A percentile compares a stretch with the other conserved stretches of the same genome.
Conservation (phyloP, 1,284 basidiomycete genomes). For the Leccinum fallax region DNA sequence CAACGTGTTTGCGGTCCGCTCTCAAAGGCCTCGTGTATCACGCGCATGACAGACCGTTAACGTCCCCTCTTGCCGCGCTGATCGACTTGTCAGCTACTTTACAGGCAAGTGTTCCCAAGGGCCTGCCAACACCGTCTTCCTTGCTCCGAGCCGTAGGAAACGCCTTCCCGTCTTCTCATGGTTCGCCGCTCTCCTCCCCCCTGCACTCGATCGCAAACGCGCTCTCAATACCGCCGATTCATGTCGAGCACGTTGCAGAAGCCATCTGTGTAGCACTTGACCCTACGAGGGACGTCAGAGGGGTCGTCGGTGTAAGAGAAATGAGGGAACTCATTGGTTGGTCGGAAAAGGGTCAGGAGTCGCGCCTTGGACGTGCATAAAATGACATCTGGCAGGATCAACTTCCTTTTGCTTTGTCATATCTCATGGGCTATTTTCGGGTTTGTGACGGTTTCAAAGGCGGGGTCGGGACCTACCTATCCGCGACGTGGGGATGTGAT, state of each 20-base stretch:
- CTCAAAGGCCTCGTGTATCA: constrained; percentile 89
- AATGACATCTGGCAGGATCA: constrained; percentile 8
- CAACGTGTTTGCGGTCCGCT: constrained; percentile 14
- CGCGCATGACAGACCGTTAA: constrained; percentile 87
- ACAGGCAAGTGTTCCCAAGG: constrained; percentile 56
- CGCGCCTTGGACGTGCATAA: constrained; percentile 19
- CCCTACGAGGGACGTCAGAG: constrained; percentile 51
- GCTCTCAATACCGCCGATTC: constrained; percentile 84
- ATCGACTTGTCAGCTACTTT: constrained; percentile 78
- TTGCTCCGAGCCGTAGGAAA: constrained; percentile 55
- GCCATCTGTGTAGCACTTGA: constrained; percentile 70
- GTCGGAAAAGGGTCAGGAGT: constrained; percentile 39
- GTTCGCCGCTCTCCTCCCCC: constrained; percentile 43
- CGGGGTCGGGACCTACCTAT: constrained; percentile 18
- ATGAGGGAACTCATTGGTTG: constrained; percentile 81
- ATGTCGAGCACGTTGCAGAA: constrained; percentile 94
- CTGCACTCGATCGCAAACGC: constrained; percentile 76
- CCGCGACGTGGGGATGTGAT: constrained; percentile 25
- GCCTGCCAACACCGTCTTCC: constrained; percentile 65
- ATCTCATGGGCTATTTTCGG: constrained; percentile 22
- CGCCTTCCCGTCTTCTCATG: constrained; percentile 33
- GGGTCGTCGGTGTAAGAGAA: constrained; percentile 72
- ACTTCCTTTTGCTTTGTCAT: constrained; percentile 7
- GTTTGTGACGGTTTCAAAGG: constrained; percentile 22
- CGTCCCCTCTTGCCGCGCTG: constrained; percentile 83